These are phyloP conservation scores for Albatrellus sp. DNA, from an alignment of 1,284 basidiomycete genomes.

Conservation along the genomic window DNA sequence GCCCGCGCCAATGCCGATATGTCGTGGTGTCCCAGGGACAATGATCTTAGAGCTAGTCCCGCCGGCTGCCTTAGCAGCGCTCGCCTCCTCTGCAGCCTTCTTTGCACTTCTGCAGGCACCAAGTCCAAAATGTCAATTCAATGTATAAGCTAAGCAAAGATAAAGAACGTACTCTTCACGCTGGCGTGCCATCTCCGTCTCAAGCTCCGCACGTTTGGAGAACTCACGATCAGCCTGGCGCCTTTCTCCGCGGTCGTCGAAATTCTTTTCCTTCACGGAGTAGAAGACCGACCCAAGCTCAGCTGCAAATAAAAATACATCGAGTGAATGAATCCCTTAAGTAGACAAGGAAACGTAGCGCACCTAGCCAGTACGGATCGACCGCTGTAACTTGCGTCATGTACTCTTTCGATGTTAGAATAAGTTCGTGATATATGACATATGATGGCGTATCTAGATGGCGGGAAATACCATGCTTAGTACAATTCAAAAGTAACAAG, in stretches of 20 bases:
- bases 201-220: slow-evolving; percentile 79
- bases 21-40: slow-evolving; percentile 70
- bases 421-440: slow-evolving; percentile 93
- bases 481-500: slow-evolving; percentile 2
- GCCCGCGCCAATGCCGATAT: slow-evolving; percentile 59
- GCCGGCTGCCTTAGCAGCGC: slow-evolving; percentile 35
- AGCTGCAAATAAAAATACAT: slow-evolving; percentile 30
- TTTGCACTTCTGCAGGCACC: slow-evolving; percentile 37
- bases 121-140: neutral
- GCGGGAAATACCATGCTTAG: slow-evolving; percentile 10
- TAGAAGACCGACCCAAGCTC: slow-evolving; percentile 92
- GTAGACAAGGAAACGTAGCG: slow-evolving; percentile 5
- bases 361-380: slow-evolving; percentile 90
- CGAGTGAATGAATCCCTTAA: slow-evolving; percentile 6
- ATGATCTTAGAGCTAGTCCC: slow-evolving; percentile 58
- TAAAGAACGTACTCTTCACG: slow-evolving; percentile 65
- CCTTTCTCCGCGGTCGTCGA: slow-evolving; percentile 70
- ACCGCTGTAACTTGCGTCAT: slow-evolving; percentile 96
- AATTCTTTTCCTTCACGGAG: slow-evolving; percentile 91
- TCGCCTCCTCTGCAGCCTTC: slow-evolving; percentile 46
- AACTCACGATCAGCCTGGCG: slow-evolving; percentile 78
- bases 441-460: slow-evolving; percentile 83
- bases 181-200: slow-evolving; percentile 80
- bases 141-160: neutral
- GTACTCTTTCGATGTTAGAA: slow-evolving; percentile 89